Percentiles rank a stretch among this genome's conserved stretches.
These are phyloP conservation scores for Arachis stenosperma DNA, from an alignment of 306 rosid genomes.

Conservation along the genomic window DNA sequence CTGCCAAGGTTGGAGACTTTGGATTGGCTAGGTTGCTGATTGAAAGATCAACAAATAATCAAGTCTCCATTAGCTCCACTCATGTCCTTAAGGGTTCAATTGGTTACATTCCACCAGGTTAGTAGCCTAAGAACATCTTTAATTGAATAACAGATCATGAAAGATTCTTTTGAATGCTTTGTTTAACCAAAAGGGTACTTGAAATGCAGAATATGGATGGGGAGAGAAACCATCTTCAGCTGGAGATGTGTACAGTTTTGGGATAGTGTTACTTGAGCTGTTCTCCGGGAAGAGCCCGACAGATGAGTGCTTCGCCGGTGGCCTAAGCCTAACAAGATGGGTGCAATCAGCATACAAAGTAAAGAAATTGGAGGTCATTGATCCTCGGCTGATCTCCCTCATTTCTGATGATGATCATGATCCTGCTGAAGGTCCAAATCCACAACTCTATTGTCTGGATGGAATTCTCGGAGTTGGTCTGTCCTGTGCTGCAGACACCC, in stretches of 20 bases:
- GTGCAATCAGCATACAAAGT: conserved; percentile 51
- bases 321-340: conserved; percentile 56
- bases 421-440: conserved; percentile 29
- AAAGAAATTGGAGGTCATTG: conserved; percentile 46
- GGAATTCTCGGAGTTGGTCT: conserved; percentile 54
- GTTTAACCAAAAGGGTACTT: not conserved
- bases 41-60: conserved; percentile 40
- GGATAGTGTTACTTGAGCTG: conserved; percentile 65
- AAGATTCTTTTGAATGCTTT: not conserved
- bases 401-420: conserved; percentile 23
- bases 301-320: conserved; percentile 57
- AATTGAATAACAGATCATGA: not conserved
- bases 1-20: conserved; percentile 79
- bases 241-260: conserved; percentile 82
- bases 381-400: conserved; percentile 47
- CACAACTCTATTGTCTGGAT: conserved; percentile 41
- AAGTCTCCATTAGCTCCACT: conserved; percentile 55
- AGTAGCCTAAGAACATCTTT: not conserved
- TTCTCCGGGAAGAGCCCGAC: conserved; percentile 66
- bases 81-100: conserved; percentile 70
- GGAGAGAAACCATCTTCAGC: conserved; percentile 61
- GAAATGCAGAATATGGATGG: conserved; percentile 67
- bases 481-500: conserved; percentile 52
- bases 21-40: conserved; percentile 68
- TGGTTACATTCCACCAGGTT: conserved; percentile 91